phyloP scores from a whole-genome alignment of 2,329 filamentous ascomycete genomes.

The Fonsecaea nubica region DNA sequence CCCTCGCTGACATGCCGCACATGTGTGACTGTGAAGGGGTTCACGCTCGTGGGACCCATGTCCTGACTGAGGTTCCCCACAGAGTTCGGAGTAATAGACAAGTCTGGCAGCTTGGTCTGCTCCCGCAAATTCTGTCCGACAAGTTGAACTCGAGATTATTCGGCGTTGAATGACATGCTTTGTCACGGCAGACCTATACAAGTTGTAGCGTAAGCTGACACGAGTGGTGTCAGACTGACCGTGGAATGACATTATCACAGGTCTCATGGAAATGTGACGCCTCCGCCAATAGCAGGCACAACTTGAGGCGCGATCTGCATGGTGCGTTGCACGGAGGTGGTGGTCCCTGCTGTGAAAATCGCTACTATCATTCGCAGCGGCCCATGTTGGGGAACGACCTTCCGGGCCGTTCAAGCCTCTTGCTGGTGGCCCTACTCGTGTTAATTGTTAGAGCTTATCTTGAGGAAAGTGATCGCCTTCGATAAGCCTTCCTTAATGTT shows the following conservation, averaged over 20 bases:
- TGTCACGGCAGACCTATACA: background rate
- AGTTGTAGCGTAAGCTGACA: background rate
- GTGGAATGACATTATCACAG: constrained; percentile 10
- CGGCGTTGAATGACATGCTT: constrained; percentile 6
- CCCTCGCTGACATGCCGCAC: constrained; percentile 13
- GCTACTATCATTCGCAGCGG: constrained; percentile 1
- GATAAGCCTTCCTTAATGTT: background rate
- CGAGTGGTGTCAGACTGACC: background rate
- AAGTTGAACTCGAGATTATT: background rate
- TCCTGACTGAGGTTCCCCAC: background rate
- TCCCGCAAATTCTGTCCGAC: background rate
- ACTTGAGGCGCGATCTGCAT: constrained; percentile 9
- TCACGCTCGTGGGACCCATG: background rate
- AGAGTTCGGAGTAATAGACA: constrained; percentile 1
- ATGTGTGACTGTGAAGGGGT: constrained; percentile 1
- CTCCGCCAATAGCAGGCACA: background rate
- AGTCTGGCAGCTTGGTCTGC: background rate
- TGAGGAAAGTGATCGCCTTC: background rate
- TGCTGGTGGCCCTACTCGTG: background rate
- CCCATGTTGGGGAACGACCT: background rate
- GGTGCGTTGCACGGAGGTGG: constrained; percentile 9
- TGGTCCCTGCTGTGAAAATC: background rate
- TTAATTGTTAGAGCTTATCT: constrained; percentile 1
- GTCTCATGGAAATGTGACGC: background rate
- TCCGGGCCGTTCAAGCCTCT: background rate